These are phyloP conservation scores for Bipolaris sorokiniana DNA, from an alignment of 2,329 filamentous ascomycete species.

Conservation along the genomic window DNA sequence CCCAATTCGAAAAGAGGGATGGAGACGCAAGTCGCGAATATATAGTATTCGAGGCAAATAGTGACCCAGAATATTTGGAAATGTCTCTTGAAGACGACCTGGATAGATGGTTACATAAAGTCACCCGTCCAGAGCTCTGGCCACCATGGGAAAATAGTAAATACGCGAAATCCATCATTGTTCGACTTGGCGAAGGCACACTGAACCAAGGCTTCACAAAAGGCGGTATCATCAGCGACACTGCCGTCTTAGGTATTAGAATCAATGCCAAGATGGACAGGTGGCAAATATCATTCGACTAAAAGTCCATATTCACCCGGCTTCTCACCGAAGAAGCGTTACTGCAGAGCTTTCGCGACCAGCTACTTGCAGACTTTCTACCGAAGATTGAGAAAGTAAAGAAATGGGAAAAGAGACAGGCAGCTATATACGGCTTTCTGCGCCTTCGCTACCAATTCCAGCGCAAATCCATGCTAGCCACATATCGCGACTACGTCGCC, in stretches of 20 bases:
- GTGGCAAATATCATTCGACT: constrained; percentile 8
- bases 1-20: not conserved
- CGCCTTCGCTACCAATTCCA: not conserved
- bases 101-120: not conserved
- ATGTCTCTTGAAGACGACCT: not conserved
- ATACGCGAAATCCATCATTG: not conserved
- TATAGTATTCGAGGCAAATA: not conserved
- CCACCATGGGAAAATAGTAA: not conserved
- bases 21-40: not conserved
- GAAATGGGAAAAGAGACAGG: not conserved
- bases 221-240: constrained; percentile 12
- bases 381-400: not conserved
- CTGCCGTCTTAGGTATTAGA: not conserved
- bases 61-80: not conserved
- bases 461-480: not conserved
- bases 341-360: not conserved
- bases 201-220: constrained; percentile 1
- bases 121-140: not conserved
- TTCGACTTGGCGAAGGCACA: not conserved
- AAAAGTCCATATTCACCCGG: constrained; percentile 8
- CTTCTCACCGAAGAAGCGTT: constrained; percentile 13
- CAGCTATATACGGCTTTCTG: not conserved
- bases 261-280: not conserved
- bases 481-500: constrained; percentile 2
- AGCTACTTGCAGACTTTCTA: not conserved